Evolutionary conservation across 2,329 filamentous ascomycete genomes (phyloP).

Genomic region (Aspergillus calidoustus): DNA sequence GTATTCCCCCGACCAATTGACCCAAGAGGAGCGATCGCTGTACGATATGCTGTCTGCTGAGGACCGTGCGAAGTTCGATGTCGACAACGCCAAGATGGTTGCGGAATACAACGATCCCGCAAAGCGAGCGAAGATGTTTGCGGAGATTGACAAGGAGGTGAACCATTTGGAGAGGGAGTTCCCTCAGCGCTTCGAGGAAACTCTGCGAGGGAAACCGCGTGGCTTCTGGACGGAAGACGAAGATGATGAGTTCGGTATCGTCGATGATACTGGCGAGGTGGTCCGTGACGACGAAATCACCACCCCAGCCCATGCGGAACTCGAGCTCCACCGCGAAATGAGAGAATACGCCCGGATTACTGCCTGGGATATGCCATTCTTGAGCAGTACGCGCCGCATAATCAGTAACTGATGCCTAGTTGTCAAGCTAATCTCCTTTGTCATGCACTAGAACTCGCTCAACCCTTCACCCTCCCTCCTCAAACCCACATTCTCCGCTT

Average conservation of each 20-base stretch:
- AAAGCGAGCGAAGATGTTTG: conserved; percentile 34
- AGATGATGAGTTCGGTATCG: conserved; percentile 47
- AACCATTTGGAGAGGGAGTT: conserved; percentile 37
- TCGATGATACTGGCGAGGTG: conserved; percentile 60
- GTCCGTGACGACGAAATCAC: conserved; percentile 80
- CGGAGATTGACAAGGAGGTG: conserved; percentile 39
- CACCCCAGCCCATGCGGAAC: conserved; percentile 78
- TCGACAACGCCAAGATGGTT: conserved; percentile 40
- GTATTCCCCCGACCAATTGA: conserved; percentile 42
- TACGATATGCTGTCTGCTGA: conserved; percentile 46
- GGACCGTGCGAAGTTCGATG: conserved; percentile 42
- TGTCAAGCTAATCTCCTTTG: conserved; percentile 1
- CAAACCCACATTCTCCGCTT: conserved; percentile 77
- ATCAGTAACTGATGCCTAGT: not conserved
- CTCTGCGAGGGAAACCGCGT: conserved; percentile 22
- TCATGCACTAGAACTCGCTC: conserved; percentile 70
- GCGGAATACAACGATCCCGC: conserved; percentile 43
- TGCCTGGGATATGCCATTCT: conserved; percentile 93
- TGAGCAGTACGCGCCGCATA: conserved; percentile 70
- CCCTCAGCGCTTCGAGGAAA: conserved; percentile 36
- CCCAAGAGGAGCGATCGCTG: conserved; percentile 40
- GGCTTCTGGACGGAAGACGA: conserved; percentile 53
- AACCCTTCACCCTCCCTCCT: conserved; percentile 75
- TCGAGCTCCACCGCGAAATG: conserved; percentile 86
- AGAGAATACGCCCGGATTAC: conserved; percentile 85